These are phyloP conservation scores for Penicillium concentricum DNA, from an alignment of 2,329 filamentous ascomycete genomes.

Conservation along the genomic window DNA sequence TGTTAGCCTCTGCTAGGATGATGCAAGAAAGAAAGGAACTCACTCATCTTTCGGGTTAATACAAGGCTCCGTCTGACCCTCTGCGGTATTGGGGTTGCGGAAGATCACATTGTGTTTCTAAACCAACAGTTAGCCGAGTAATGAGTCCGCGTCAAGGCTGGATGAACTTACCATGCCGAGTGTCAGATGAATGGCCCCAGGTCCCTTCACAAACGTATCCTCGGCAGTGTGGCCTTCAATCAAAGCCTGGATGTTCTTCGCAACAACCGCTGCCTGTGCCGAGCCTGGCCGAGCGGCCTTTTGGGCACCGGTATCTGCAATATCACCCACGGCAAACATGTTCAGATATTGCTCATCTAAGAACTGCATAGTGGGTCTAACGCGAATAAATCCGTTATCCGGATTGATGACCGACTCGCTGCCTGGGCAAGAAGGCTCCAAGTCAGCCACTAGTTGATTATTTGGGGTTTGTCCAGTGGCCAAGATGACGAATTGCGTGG, in stretches of 20 bases:
- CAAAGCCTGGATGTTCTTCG: constrained; percentile 34
- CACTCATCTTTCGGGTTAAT: constrained; percentile 35
- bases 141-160: not conserved
- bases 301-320: constrained; percentile 37
- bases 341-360: constrained; percentile 31
- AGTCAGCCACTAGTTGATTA: constrained; percentile 37
- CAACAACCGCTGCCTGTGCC: constrained; percentile 33
- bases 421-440: constrained; percentile 26
- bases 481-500: constrained; percentile 44
- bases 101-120: constrained; percentile 41
- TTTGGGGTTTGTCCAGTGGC: constrained; percentile 52
- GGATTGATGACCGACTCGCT: constrained; percentile 31
- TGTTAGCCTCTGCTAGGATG: not conserved
- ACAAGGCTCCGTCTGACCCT: constrained; percentile 36
- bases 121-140: not conserved
- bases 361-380: constrained; percentile 37
- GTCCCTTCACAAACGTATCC: constrained; percentile 28
- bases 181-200: constrained; percentile 35
- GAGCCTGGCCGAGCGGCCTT: constrained; percentile 36
- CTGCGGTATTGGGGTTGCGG: constrained; percentile 36
- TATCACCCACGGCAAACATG: constrained; percentile 37
- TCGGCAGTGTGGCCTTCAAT: constrained; percentile 29
- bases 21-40: constrained; percentile 8
- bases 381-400: constrained; percentile 34
- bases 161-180: constrained; percentile 32